Evolutionary conservation across 2,329 filamentous ascomycete species (phyloP), one percentile per base, ranked within the genome.

Genomic region (Beauveria varroae): DNA sequence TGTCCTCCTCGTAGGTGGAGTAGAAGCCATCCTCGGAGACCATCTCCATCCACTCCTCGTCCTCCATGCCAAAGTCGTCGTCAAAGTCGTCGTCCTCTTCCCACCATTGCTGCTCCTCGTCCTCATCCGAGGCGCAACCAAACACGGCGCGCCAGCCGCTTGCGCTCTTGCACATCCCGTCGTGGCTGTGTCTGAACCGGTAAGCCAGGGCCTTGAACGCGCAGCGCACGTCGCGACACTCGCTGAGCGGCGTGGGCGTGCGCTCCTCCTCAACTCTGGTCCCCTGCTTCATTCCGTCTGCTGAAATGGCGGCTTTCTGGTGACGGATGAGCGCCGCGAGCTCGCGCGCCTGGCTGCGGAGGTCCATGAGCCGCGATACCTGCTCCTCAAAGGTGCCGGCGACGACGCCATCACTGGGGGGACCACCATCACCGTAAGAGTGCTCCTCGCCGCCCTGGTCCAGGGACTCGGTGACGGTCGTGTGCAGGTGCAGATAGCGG

Each of bases 151-250:
- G 44, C 60, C 60, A 62, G 40, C 63, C 60, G n/a, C 57, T 54
- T 30, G 54, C 54, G 24, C 67, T 53, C 24, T 64, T 63, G 60
- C 65, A 67, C 63, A 69, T 57, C 37, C 46, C 56, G 12, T 65
- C 63, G 12, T 67, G 65, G 2, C 67, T 65, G 49, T 75, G 70
- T 64, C 73, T 73, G 57, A 79, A 70, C 53, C 74, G 73, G 54
- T 72, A 65, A 49, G 74, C 71, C 52, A 79, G 67, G n/a, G 72
- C 68, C 46, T 70, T 69, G 51, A 79, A 68, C 47, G 80, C 67
- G 63, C 79, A 81, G 64, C 74, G 76, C 47, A 80, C 59, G 62
- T 70, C 75, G 54, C 74, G 72, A 60, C 78, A 80, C 8, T 74
- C 69, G 24, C 66, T 56, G 49, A 74, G 66, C 18, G 57, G 44